A percentile compares a stretch with the other conserved stretches of the same genome.
Conservation (phyloP, 2,329 filamentous ascomycete species). For the Penicillium occitanis region DNA sequence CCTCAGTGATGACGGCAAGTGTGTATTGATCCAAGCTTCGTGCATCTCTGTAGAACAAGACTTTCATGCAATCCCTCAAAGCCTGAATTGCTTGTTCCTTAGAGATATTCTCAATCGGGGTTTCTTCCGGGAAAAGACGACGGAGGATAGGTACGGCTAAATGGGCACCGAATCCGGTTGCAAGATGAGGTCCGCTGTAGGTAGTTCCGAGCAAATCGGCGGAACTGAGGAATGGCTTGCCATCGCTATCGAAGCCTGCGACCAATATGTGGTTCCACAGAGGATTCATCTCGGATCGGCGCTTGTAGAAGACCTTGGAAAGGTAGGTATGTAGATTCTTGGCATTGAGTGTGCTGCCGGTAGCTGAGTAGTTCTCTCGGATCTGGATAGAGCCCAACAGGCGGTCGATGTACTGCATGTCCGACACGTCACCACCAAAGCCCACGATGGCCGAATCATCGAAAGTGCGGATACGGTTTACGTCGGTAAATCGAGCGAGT, state of each 20-base stretch:
- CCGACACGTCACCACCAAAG: slow-evolving; percentile 94
- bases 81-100: slow-evolving; percentile 77
- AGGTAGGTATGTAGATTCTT: slow-evolving; percentile 97
- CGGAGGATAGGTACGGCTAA: slow-evolving; percentile 91
- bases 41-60: slow-evolving; percentile 94
- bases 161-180: slow-evolving; percentile 91
- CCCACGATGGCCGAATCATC: slow-evolving; percentile 81
- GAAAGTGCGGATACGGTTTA: slow-evolving; percentile 91
- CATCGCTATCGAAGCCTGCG: slow-evolving; percentile 76
- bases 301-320: slow-evolving; percentile 91
- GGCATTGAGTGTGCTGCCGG: slow-evolving; percentile 67
- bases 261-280: slow-evolving; percentile 96
- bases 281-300: slow-evolving; percentile 92
- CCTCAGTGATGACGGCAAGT: slow-evolving; percentile 83
- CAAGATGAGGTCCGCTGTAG: slow-evolving; percentile 81
- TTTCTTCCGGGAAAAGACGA: slow-evolving; percentile 79
- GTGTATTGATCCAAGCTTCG: slow-evolving; percentile 89
- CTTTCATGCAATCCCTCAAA: slow-evolving; percentile 95
- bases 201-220: slow-evolving; percentile 92
- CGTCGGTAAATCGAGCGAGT: slow-evolving; percentile 91
- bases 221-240: slow-evolving; percentile 83
- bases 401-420: slow-evolving; percentile 98
- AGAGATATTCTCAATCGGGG: slow-evolving; percentile 66
- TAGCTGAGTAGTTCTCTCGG: slow-evolving; percentile 75
- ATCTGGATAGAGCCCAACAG: slow-evolving; percentile 84